phyloP scores from a whole-genome alignment of 2,329 filamentous ascomycete species.

The Aspergillus japonicus region DNA sequence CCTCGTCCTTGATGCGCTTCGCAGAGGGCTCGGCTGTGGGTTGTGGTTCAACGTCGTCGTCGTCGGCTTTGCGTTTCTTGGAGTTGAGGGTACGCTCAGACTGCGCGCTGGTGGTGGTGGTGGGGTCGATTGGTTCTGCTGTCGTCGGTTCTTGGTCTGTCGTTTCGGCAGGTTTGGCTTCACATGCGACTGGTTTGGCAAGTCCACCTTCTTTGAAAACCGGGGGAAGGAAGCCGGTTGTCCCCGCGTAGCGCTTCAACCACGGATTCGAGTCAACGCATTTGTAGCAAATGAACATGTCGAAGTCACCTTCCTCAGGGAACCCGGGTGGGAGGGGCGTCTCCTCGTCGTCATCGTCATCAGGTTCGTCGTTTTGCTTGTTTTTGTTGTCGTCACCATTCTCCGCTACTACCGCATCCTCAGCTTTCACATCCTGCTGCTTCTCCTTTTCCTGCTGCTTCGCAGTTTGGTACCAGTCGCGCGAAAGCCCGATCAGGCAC shows the following conservation, averaged over 20 bases:
- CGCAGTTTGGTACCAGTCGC: slow-evolving; percentile 57
- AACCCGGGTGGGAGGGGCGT: slow-evolving; percentile 79
- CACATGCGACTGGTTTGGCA: not conserved
- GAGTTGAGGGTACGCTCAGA: slow-evolving; percentile 27
- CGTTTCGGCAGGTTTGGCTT: not conserved
- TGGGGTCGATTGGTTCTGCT: not conserved
- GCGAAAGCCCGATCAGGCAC: slow-evolving; percentile 77
- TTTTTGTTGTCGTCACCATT: not conserved
- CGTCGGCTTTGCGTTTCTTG: slow-evolving; percentile 67
- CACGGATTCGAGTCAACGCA: slow-evolving; percentile 85
- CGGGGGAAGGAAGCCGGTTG: slow-evolving; percentile 73
- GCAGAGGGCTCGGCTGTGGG: not conserved
- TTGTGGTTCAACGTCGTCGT: slow-evolving; percentile 11
- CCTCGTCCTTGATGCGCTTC: not conserved
- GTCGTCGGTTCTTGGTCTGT: not conserved
- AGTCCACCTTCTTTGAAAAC: slow-evolving; percentile 54
- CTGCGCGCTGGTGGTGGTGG: slow-evolving; percentile 13
- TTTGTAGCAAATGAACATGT: slow-evolving; percentile 89
- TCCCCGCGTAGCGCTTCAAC: slow-evolving; percentile 84
- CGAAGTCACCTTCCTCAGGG: slow-evolving; percentile 83
- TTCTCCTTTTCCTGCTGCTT: slow-evolving; percentile 22
- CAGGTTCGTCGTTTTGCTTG: not conserved
- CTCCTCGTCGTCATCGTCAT: slow-evolving; percentile 51
- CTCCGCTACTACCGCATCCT: slow-evolving; percentile 20
- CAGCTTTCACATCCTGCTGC: slow-evolving; percentile 20